A percentile compares a stretch with the other conserved stretches of the same genome.
Evolutionary conservation across 306 rosid species (phyloP).

Genomic region (Citrullus amarus): DNA sequence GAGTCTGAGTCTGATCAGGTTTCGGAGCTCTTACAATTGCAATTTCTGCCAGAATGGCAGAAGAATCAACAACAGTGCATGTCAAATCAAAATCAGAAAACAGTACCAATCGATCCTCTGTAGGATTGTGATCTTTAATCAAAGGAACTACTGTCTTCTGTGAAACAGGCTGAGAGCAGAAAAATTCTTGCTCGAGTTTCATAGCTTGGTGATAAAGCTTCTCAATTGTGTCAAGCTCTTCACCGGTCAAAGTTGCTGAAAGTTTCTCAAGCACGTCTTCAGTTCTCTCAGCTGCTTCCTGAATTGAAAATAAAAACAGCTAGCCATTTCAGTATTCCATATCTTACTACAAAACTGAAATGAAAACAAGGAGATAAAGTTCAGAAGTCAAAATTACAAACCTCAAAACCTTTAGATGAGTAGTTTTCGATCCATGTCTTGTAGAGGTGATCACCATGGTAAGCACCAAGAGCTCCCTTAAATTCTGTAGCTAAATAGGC

Average conservation of each 20-base stretch:
- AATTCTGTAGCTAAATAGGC: conserved; percentile 77
- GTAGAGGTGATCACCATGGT: conserved; percentile 47
- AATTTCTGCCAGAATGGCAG: conserved; percentile 94
- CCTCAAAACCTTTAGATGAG: conserved; percentile 77
- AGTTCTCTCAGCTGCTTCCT: conserved; percentile 74
- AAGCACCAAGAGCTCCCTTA: conserved; percentile 32
- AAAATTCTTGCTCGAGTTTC: conserved; percentile 87
- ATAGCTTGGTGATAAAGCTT: conserved; percentile 91
- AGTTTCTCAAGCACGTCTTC: conserved; percentile 97
- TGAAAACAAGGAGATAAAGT: conserved; percentile 7
- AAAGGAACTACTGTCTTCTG: conserved; percentile 86
- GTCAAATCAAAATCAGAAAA: conserved; percentile 98
- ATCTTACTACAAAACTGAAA: background rate
- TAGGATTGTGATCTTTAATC: conserved; percentile 55
- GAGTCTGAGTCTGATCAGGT: conserved; percentile 41
- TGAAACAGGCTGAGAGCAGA: conserved; percentile 58
- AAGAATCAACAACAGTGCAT: conserved; percentile 86
- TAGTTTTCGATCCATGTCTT: conserved; percentile 82
- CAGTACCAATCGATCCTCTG: conserved; percentile 45
- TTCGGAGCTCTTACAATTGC: conserved; percentile 83
- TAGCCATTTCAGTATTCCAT: conserved; percentile 26
- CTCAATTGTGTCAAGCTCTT: conserved; percentile 91
- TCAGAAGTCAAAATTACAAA: conserved; percentile 30
- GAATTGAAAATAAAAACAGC: conserved; percentile 43
- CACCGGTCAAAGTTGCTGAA: conserved; percentile 91